Base-by-base conservation (phyloP, 148 eudicot species). In the Cornus controversa region DNA sequence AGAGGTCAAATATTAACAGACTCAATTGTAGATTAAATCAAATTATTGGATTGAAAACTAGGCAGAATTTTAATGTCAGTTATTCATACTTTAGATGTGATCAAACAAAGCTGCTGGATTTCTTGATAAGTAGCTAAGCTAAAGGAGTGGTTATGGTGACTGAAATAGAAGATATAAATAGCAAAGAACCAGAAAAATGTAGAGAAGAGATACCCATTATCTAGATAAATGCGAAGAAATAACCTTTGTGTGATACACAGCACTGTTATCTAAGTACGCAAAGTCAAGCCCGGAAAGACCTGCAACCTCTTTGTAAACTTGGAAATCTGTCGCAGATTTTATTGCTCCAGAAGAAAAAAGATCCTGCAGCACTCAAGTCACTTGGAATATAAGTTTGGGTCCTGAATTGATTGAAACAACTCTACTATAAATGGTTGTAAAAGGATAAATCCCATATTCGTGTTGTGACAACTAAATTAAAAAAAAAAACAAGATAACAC, bases 221-320 rank as follows among this genome's bases (percentile, higher is more conserved):
- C 23, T 25, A 77, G 73, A 9, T 36, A 10, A 66, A 34, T 42
- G 1, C 37, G 63, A 36, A 58, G 3, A 40, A 31, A 18, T 36
- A 16, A 96, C 99, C 99, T 90, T 92, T 64, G 99, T 96, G 87
- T 96, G 99, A 81, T 96, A 96, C 45, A 96, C 98, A 79, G 98
- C 98, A 73, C 98, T 88, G 64, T 88, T 89, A 78, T 96, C 99
- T 18, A 80, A 13, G 77, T 78, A 96, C 69, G 98, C 99, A 80
- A 96, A 93, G 90, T 96, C 99, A 67, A 96, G 90, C 26, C 98
- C 98, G 36, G 99, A 96, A 82, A 96, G 97, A 85, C 99, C 97
- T 53, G 88, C 97, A 82, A 85, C 84, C 76, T 96, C 99, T 84
- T 87, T 84, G 89, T 96, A 96, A 67, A 96, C 86, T 91, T 92